phyloP scores from a whole-genome alignment of 78 protist species.

The Anaeramoeba flamelloides region DNA sequence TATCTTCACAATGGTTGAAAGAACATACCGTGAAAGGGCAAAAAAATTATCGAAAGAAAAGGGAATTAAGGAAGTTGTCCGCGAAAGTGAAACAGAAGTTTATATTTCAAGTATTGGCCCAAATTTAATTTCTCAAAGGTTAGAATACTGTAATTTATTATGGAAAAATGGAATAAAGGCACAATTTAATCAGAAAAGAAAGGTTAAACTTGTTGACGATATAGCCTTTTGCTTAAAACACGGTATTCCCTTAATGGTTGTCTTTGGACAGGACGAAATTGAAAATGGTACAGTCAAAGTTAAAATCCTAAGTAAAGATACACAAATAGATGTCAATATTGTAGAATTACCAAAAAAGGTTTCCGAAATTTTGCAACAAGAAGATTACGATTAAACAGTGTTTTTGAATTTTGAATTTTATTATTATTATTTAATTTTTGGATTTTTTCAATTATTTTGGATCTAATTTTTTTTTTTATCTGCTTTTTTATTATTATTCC shows the following conservation, averaged over 20 bases:
- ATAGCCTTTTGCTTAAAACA: background rate
- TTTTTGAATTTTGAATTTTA: too few relatives aligned
- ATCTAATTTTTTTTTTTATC: too few relatives aligned
- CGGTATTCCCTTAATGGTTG: background rate
- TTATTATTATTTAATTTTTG: too few relatives aligned
- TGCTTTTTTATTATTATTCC: too few relatives aligned
- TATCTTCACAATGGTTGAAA: conserved; percentile 47
- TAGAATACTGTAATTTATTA: background rate
- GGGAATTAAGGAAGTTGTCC: background rate
- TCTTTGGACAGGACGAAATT: background rate
- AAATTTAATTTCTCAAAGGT: background rate
- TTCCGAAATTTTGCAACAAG: too few relatives aligned
- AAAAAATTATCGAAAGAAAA: background rate
- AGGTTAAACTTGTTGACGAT: background rate
- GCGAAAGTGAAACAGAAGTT: background rate
- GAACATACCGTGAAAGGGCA: background rate
- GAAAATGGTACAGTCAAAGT: background rate
- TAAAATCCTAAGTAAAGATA: background rate
- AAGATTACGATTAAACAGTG: too few relatives aligned
- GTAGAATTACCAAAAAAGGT: too few relatives aligned
- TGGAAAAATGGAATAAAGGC: background rate
- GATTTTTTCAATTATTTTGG: too few relatives aligned
- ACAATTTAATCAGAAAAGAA: background rate
- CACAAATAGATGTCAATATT: too few relatives aligned
- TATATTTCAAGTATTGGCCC: background rate